These are phyloP conservation scores for Apiospora koreana DNA, from an alignment of 2,329 filamentous ascomycete species.

Conservation along the genomic window DNA sequence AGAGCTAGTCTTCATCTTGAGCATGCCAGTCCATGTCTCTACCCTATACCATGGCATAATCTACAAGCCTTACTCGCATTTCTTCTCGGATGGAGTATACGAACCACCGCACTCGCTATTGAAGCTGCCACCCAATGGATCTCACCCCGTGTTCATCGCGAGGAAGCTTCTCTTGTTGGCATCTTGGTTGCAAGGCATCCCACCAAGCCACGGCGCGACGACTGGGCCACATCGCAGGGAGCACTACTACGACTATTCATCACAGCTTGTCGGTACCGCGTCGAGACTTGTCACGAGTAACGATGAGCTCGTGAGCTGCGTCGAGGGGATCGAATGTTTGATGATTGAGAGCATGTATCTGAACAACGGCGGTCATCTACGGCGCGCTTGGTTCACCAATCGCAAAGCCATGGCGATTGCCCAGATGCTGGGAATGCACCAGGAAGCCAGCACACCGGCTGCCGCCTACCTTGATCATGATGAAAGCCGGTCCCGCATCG, in stretches of 20 bases:
- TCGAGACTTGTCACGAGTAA: constrained; percentile 42
- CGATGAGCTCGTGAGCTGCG: constrained; percentile 43
- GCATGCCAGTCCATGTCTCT: not conserved
- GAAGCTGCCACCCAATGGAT: not conserved
- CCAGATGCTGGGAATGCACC: constrained; percentile 41
- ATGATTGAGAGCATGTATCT: constrained; percentile 48
- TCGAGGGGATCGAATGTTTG: constrained; percentile 53
- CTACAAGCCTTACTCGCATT: constrained; percentile 22
- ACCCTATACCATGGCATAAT: not conserved
- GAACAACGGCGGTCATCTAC: constrained; percentile 47
- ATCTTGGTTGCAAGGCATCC: constrained; percentile 36
- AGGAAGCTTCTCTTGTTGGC: constrained; percentile 40
- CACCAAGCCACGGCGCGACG: not conserved
- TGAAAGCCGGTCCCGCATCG: constrained; percentile 26
- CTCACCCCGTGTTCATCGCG: constrained; percentile 45
- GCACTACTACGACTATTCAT: not conserved
- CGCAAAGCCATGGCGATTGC: constrained; percentile 47
- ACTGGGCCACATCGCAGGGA: not conserved
- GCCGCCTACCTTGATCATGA: constrained; percentile 25
- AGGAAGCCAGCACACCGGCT: constrained; percentile 12
- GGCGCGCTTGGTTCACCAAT: constrained; percentile 45
- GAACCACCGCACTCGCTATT: constrained; percentile 20
- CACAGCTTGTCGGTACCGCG: not conserved
- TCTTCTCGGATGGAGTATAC: constrained; percentile 11
- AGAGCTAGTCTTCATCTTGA: not conserved